These are phyloP conservation scores for Aspergillus felis DNA, from an alignment of 2,329 filamentous ascomycete species.

Conservation along the genomic window DNA sequence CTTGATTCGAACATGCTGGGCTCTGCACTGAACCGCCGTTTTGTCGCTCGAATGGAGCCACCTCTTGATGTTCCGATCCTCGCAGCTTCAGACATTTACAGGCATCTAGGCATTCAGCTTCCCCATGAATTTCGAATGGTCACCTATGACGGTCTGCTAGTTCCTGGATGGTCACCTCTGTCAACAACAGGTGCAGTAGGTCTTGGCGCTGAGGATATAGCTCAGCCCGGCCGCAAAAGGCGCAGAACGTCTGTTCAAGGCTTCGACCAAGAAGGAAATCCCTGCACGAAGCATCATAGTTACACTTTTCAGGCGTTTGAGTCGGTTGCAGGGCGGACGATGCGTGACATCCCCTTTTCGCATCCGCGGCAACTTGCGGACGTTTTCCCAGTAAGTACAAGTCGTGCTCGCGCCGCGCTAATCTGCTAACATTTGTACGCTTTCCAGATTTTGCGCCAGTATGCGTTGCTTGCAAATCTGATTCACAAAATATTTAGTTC, in stretches of 20 bases:
- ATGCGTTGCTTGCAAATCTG: slow-evolving; percentile 40
- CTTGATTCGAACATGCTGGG: slow-evolving; percentile 36
- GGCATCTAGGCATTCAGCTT: slow-evolving; percentile 37
- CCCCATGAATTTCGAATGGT: slow-evolving; percentile 38
- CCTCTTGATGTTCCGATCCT: slow-evolving; percentile 41
- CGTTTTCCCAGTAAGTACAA: slow-evolving; percentile 31
- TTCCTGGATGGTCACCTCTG: slow-evolving; percentile 27
- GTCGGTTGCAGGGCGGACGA: slow-evolving; percentile 36
- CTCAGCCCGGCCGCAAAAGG: slow-evolving; percentile 27
- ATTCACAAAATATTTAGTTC: slow-evolving; percentile 33
- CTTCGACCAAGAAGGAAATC: slow-evolving; percentile 27
- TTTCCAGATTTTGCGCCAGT: slow-evolving; percentile 40
- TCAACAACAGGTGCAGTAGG: slow-evolving; percentile 20
- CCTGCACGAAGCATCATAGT: slow-evolving; percentile 33
- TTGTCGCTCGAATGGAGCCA: slow-evolving; percentile 41
- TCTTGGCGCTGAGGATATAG: slow-evolving; percentile 22
- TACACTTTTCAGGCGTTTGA: slow-evolving; percentile 44
- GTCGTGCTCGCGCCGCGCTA: not conserved
- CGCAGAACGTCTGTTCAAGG: slow-evolving; percentile 30
- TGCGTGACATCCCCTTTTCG: slow-evolving; percentile 41
- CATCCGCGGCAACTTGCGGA: slow-evolving; percentile 45
- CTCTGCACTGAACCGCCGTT: slow-evolving; percentile 40
- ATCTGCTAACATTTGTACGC: not conserved
- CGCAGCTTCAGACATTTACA: slow-evolving; percentile 39
- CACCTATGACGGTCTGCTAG: slow-evolving; percentile 37